These are phyloP conservation scores for Acrodontium crateriforme DNA, from an alignment of 2,329 filamentous ascomycete genomes.

Conservation along the genomic window DNA sequence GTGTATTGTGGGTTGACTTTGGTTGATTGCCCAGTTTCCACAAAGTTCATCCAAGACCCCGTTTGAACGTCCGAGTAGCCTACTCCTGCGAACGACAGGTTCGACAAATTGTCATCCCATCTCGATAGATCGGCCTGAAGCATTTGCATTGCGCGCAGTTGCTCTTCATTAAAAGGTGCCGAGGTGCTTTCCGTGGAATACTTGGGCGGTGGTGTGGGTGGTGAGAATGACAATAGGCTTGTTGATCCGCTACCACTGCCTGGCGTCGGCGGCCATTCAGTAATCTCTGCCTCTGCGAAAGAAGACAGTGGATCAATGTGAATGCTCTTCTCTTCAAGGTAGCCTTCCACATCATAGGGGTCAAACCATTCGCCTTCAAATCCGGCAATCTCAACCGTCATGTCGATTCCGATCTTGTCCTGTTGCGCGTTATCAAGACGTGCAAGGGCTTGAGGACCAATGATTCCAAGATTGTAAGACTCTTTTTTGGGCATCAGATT, in stretches of 20 bases:
- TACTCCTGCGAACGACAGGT: constrained; percentile 7
- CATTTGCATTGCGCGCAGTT: neutral
- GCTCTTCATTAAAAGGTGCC: neutral
- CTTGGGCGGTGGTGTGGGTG: neutral
- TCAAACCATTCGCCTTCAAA: constrained; percentile 68
- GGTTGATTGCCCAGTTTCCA: constrained; percentile 9
- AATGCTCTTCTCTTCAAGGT: constrained; percentile 51
- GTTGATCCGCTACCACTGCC: too few relatives aligned
- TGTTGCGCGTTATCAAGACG: constrained; percentile 13
- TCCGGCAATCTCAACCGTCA: constrained; percentile 41
- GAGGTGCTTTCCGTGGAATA: neutral
- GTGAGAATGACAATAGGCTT: too few relatives aligned
- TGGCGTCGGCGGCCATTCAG: constrained; percentile 10
- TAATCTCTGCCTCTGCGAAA: constrained; percentile 46
- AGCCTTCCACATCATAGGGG: constrained; percentile 60
- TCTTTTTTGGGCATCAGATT: constrained; percentile 37
- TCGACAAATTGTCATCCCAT: constrained; percentile 5
- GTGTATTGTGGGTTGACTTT: neutral
- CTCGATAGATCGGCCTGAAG: constrained; percentile 2
- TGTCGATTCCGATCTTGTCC: constrained; percentile 15
- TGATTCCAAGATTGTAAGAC: constrained; percentile 15
- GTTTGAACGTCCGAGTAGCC: constrained; percentile 12
- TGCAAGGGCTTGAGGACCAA: constrained; percentile 17
- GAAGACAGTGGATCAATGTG: constrained; percentile 47
- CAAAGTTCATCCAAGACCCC: constrained; percentile 17